Evolutionary conservation across 495 filamentous ascomycete species (phyloP).

Genomic region (Entonaema liquescens): DNA sequence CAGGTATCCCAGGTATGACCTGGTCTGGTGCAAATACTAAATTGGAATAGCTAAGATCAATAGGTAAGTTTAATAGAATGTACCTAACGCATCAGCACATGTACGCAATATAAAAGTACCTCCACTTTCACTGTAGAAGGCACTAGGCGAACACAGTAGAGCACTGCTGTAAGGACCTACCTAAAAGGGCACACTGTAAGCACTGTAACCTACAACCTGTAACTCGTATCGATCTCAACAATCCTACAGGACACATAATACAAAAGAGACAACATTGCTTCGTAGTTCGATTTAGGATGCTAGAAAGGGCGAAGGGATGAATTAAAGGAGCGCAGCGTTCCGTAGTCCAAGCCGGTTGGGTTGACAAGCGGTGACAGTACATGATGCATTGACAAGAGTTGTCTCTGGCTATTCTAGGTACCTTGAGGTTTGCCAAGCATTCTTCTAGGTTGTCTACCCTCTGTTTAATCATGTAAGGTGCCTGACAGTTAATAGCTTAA

Average conservation of each 20-base stretch:
- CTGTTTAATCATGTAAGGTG: not conserved
- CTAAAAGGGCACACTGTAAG: slow-evolving; percentile 30
- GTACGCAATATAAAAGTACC: not conserved
- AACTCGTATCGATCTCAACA: not conserved
- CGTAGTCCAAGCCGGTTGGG: slow-evolving; percentile 9
- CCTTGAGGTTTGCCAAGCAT: not conserved
- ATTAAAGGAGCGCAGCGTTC: slow-evolving; percentile 12
- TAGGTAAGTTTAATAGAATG: slow-evolving; percentile 10
- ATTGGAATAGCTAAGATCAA: slow-evolving; percentile 28
- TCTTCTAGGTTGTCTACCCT: not conserved
- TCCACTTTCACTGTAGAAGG: not conserved
- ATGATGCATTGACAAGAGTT: not conserved
- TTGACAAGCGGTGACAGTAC: slow-evolving; percentile 16
- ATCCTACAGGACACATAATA: slow-evolving; percentile 32
- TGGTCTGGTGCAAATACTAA: slow-evolving; percentile 20
- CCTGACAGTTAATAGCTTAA: not conserved
- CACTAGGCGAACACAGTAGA: slow-evolving; percentile 6
- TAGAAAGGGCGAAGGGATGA: slow-evolving; percentile 11
- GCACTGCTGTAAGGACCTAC: slow-evolving; percentile 33
- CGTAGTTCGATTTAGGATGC: not conserved
- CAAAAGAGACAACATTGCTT: slow-evolving; percentile 1
- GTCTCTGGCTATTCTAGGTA: not conserved
- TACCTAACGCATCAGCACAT: not conserved
- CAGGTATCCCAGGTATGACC: slow-evolving; percentile 12
- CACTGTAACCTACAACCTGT: slow-evolving; percentile 9